Evolutionary conservation across 441 rosid genomes (phyloP).

Genomic region (Theobroma grandiflorum): DNA sequence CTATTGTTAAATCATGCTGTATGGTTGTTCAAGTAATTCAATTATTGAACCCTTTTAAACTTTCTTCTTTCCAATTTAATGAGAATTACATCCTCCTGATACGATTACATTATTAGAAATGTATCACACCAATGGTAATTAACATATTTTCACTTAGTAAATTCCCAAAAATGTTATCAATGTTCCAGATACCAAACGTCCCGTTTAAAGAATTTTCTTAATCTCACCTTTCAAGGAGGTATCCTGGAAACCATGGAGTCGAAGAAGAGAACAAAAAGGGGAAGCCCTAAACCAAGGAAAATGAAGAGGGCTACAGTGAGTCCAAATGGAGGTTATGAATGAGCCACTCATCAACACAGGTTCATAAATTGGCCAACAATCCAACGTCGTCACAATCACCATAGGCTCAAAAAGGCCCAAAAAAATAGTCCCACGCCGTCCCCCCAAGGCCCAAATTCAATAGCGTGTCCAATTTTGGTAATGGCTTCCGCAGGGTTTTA

Average conservation of each 20-base stretch:
- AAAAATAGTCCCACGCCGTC: not conserved
- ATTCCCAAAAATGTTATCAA: no score
- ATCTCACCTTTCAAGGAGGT: not conserved
- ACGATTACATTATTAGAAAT: no score
- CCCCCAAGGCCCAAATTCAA: not conserved
- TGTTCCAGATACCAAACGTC: no score
- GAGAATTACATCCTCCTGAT: no score
- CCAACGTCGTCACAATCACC: not conserved
- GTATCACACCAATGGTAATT: no score
- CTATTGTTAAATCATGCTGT: not conserved
- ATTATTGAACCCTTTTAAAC: not conserved
- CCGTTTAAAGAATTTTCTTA: not conserved
- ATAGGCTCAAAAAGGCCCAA: not conserved
- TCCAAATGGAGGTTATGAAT: not conserved
- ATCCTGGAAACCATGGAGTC: not conserved
- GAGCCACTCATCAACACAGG: not conserved
- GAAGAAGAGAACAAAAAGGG: not conserved
- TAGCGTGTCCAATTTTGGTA: not conserved
- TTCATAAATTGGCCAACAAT: not conserved
- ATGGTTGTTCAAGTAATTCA: not conserved
- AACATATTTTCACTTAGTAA: no score
- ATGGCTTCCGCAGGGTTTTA: slow-evolving; percentile 18
- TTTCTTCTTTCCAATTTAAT: not conserved
- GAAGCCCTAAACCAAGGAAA: not conserved
- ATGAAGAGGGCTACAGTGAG: not conserved